A percentile compares a stretch with the other conserved stretches of the same genome.
Conservation (phyloP, 768 basidiomycete genomes). For the Naganishia randhawae region DNA sequence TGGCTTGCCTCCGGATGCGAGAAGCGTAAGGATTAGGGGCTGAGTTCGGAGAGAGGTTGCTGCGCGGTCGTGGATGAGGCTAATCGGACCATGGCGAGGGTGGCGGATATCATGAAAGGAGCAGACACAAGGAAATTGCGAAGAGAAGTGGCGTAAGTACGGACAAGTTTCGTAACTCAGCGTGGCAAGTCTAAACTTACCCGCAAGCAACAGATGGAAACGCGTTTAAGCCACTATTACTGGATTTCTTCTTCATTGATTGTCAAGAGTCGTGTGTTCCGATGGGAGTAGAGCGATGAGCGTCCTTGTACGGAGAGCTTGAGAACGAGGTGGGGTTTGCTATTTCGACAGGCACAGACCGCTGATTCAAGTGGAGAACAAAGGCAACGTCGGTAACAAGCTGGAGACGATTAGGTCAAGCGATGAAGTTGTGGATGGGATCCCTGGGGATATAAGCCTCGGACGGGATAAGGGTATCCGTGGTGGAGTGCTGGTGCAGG, state of each 20-base stretch:
- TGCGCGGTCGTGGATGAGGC: slow-evolving; percentile 19
- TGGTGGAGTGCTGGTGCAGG: neutral
- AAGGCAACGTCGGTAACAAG: neutral
- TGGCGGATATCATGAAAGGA: neutral
- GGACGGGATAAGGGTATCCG: neutral
- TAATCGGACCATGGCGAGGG: neutral
- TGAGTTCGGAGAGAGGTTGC: slow-evolving; percentile 25
- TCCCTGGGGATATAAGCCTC: slow-evolving; percentile 2
- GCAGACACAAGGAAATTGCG: neutral
- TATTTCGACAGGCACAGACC: neutral
- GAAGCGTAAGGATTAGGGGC: slow-evolving; percentile 41
- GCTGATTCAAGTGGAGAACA: neutral
- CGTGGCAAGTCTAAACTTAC: slow-evolving; percentile 9
- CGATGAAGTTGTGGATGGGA: neutral
- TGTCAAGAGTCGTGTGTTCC: slow-evolving; percentile 6
- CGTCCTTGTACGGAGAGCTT: neutral
- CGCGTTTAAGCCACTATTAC: slow-evolving; percentile 30
- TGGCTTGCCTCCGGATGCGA: slow-evolving; percentile 48
- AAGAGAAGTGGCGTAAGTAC: neutral
- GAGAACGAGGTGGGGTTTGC: neutral
- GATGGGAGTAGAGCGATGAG: slow-evolving; percentile 10
- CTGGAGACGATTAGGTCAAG: neutral
- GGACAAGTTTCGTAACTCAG: neutral
- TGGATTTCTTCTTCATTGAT: slow-evolving; percentile 32
- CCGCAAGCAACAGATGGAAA: slow-evolving; percentile 24